These are phyloP conservation scores for Malassezia yamatoensis DNA, from an alignment of 1,284 basidiomycete genomes.

Conservation along the genomic window DNA sequence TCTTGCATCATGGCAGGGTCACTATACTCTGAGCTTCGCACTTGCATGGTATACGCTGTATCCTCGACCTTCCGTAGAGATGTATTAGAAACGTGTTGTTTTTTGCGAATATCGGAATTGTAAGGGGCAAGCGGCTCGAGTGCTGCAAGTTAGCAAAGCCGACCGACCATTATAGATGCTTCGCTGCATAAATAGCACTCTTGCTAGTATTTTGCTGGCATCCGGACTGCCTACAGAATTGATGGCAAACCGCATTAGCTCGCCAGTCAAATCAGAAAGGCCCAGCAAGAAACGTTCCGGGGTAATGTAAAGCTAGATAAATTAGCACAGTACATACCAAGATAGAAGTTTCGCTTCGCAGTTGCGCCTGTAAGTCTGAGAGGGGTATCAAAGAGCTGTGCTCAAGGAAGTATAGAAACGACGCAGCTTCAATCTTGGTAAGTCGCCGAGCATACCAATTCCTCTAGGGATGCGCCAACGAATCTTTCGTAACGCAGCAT, in stretches of 20 bases:
- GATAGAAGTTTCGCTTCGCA: conserved; percentile 2
- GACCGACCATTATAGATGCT: conserved; percentile 21
- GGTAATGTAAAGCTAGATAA: conserved; percentile 45
- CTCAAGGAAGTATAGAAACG: conserved; percentile 78
- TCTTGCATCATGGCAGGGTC: conserved; percentile 12
- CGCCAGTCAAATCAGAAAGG: conserved; percentile 84
- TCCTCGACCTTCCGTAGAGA: conserved; percentile 89
- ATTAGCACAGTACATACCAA: background rate
- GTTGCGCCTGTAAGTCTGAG: conserved; percentile 56
- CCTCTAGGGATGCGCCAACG: conserved; percentile 47
- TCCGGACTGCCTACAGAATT: conserved; percentile 32
- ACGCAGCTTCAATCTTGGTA: conserved; percentile 70
- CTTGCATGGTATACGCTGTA: conserved; percentile 41
- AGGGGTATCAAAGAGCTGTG: conserved; percentile 62
- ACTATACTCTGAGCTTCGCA: conserved; percentile 15
- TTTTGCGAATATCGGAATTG: conserved; percentile 67
- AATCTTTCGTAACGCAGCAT: conserved; percentile 31
- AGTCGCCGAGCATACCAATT: conserved; percentile 34
- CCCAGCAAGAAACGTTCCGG: conserved; percentile 80
- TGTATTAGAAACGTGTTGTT: conserved; percentile 72
- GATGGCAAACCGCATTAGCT: conserved; percentile 87
- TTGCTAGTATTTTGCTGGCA: conserved; percentile 18
- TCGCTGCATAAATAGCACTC: conserved; percentile 27
- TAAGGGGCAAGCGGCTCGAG: conserved; percentile 65
- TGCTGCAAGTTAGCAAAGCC: conserved; percentile 51